Percentiles rank a stretch among this genome's conserved stretches.
Conservation (phyloP, 2,329 filamentous ascomycete genomes). For the Daldinia sp. region DNA sequence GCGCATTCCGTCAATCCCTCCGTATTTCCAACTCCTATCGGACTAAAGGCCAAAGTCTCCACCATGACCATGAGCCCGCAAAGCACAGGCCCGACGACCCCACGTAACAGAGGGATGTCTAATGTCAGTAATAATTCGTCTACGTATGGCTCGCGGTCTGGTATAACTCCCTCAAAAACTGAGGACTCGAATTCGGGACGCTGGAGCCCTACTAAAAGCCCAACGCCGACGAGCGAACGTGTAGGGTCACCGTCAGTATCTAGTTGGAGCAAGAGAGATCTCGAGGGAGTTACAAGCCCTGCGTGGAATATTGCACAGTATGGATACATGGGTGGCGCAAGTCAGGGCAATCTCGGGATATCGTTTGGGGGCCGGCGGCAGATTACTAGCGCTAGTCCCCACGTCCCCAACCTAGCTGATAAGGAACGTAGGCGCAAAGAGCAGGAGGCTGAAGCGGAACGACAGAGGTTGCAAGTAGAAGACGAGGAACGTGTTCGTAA, state of each 20-base stretch:
- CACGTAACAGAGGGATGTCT: conserved; percentile 59
- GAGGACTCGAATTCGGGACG: conserved; percentile 64
- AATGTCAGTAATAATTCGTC: conserved; percentile 68
- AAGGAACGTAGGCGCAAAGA: conserved; percentile 76
- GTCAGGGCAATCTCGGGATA: conserved; percentile 93
- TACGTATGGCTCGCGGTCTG: conserved; percentile 52
- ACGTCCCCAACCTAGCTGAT: conserved; percentile 82
- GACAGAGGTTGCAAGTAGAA: conserved; percentile 62
- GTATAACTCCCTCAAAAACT: conserved; percentile 58
- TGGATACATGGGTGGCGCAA: conserved; percentile 97
- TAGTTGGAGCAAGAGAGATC: conserved; percentile 87
- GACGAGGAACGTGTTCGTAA: conserved; percentile 59
- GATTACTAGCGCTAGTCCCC: conserved; percentile 83
- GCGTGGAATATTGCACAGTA: conserved; percentile 99
- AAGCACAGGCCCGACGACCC: conserved; percentile 64
- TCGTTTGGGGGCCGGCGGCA: conserved; percentile 90
- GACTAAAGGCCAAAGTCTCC: conserved; percentile 67
- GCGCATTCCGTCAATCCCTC: conserved; percentile 78
- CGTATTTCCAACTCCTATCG: conserved; percentile 78
- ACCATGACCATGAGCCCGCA: conserved; percentile 70
- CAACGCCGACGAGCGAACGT: conserved; percentile 56
- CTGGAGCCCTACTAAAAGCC: conserved; percentile 70
- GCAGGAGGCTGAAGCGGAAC: conserved; percentile 66
- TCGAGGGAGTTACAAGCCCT: conserved; percentile 82
- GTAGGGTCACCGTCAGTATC: conserved; percentile 69